Evolutionary conservation across 2,329 filamentous ascomycete species (phyloP), one percentile per base, ranked within the genome.

Genomic region (Aspergillus flavus): DNA sequence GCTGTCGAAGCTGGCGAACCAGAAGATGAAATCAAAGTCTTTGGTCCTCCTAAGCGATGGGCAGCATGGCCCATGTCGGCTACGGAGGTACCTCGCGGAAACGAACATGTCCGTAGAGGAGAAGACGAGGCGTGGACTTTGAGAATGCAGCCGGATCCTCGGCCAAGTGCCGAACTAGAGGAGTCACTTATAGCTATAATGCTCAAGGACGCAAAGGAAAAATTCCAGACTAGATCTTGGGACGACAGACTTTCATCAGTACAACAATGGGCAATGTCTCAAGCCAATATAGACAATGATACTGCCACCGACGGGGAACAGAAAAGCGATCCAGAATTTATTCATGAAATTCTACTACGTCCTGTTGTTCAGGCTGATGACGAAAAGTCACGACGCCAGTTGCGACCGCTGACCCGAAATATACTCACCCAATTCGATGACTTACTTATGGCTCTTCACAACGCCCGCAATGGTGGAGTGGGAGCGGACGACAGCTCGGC

Each of bases 1-100:
- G 58, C 59, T 6, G 43, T 58, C 19, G 64, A 64, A 41, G 58
- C 58, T 14, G 48, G 58, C 43, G 34, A 61, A 28, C 32, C 56
- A 28, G 53, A 43, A 28, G 63, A 66, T 45, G 60, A 67, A 19
- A 39, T 63, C 6, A 66, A 62, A 67, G 73, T 58, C 2, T 81
- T 84, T 68, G 69, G 77, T 19, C 82, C 85, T 1, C 71, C 86
- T 0, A 86, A 85, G 63, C 67, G 74, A 5, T 97, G 94, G 94
- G 92, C 91, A 21, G 91, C 93, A 0, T 97, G 94, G 94, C 94
- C 94, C 5, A 76, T 96, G 72, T 83, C 83, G 23, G 81, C 85
- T 5, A 78, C 82, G 9, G 79, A 84, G 30, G 87, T 95, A 9
- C 91, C 91, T 1, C 79, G 81, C 19, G 80, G 83, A 16, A 80